Base-by-base conservation (phyloP, 345 rosid species). In the Gossypium stocksii region DNA sequence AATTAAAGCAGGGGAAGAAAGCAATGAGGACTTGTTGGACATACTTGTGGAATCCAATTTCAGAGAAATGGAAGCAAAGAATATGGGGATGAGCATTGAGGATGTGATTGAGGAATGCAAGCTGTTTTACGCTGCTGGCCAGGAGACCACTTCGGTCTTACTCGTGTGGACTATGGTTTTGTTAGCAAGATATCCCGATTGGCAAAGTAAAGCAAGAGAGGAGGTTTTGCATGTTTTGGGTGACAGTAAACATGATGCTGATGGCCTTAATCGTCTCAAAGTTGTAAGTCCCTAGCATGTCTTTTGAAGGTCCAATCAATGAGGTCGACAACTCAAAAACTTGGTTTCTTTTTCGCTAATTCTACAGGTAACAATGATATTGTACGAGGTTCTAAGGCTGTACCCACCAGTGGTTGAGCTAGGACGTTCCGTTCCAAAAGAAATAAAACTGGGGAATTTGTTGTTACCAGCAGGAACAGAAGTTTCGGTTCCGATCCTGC, bases 81-180 rank as follows among this genome's bases (percentile, higher is more conserved):
- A 57, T 15, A 34, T 25, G 3, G 79, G 81, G 49, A 48, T 82
- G 78, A 76, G 57, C 60, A 53, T 68, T 9, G 15, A 65, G 0
- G 85, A 82, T n/a, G 81, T 82, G 60, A 80, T 64, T 11, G 79
- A 76, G 27, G 80, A 85, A 76, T 85, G 82, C 62, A 78, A 78
- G 60, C 2, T 78, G 8, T 80, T 82, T 45, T 82, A 82, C 79
- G 51, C 80, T 7, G 83, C 87, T 29, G 83, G 87, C 34, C 84
- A 82, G 53, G 82, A 80, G 72, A 82, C 84, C 16, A 73, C 73
- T 8, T 75, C 81, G 4, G 51, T 59, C 29, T 68, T 85, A 71
- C 79, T 82, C 3, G 77, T 71, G 68, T 85, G 85, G 85, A 75
- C 87, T 0, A 59, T 80, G 80, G 7, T 80, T 45, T 54, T 84